Conservation (phyloP, 1,139 yeast species). For the Casaregolazyma lundiana region DNA sequence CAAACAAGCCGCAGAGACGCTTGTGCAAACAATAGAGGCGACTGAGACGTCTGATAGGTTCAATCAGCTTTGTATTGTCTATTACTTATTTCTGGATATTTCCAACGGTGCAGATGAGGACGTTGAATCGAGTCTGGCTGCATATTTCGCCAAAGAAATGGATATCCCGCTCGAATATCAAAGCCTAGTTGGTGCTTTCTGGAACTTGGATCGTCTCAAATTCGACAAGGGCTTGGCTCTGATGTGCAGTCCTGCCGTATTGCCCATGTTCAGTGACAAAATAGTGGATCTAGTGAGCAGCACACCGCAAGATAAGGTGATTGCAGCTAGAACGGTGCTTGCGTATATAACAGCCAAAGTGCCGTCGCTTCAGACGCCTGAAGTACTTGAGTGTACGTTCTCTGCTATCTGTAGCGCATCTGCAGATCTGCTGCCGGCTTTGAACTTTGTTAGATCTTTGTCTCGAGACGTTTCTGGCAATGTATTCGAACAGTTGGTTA, state of each 20-base stretch:
- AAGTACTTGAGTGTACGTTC: conserved; percentile 19
- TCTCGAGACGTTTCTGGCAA: conserved; percentile 17
- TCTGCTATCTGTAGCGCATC: conserved; percentile 19
- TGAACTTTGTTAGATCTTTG: conserved; percentile 23
- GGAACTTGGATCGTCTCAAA: conserved; percentile 23
- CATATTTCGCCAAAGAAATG: conserved; percentile 29
- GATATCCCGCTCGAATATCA: conserved; percentile 25
- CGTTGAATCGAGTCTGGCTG: conserved; percentile 23
- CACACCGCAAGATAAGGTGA: conserved; percentile 1
- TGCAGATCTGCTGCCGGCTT: conserved; percentile 19
- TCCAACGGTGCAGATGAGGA: conserved; percentile 18
- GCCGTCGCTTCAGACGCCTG: conserved; percentile 18
- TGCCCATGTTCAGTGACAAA: conserved; percentile 22
- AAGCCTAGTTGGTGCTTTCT: conserved; percentile 24
- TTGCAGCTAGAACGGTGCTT: conserved; percentile 13
- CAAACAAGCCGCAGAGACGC: conserved; percentile 17
- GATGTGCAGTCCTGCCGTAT: conserved; percentile 23
- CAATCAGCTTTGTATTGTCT: conserved; percentile 24
- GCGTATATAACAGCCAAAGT: conserved; percentile 21
- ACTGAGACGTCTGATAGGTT: conserved; percentile 14
- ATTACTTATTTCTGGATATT: conserved; percentile 30
- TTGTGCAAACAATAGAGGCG: conserved; percentile 24
- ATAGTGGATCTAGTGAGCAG: conserved; percentile 17
- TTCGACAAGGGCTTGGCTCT: conserved; percentile 20
- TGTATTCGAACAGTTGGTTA: conserved; percentile 17